Conservation (phyloP, 2,329 filamentous ascomycete species). For the Talaromyces islandicus region DNA sequence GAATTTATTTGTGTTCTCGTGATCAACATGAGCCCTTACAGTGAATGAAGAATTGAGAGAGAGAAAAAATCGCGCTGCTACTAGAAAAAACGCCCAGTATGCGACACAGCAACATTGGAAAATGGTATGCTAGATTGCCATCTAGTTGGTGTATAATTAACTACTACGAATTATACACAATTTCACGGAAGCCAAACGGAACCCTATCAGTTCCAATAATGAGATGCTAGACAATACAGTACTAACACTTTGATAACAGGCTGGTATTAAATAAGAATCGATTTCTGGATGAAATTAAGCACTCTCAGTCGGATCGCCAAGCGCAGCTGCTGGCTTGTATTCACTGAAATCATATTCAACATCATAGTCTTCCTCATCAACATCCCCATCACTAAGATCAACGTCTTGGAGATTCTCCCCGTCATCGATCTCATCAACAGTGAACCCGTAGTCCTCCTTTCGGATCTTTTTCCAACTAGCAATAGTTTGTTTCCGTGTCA, state of each 20-base stretch:
- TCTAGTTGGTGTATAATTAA: background rate
- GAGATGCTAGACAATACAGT: background rate
- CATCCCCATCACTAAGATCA: constrained; percentile 27
- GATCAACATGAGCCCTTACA: background rate
- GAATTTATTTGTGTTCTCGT: background rate
- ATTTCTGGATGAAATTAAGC: constrained; percentile 8
- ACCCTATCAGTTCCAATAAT: background rate
- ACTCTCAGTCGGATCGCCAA: constrained; percentile 16
- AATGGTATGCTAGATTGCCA: background rate
- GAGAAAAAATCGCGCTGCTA: no score
- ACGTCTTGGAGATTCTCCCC: constrained; percentile 29
- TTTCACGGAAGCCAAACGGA: background rate
- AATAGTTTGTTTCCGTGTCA: constrained; percentile 27
- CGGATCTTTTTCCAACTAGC: constrained; percentile 29
- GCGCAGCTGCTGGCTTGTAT: constrained; percentile 18
- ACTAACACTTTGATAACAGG: background rate
- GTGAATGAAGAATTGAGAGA: background rate
- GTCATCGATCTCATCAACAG: constrained; percentile 24
- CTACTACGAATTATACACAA: background rate
- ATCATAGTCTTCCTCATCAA: constrained; percentile 27
- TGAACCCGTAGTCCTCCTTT: constrained; percentile 30
- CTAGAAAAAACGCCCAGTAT: background rate
- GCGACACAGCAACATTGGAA: background rate
- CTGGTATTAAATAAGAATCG: background rate
- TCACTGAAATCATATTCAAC: constrained; percentile 31